Evolutionary conservation across 179 eudicot genomes (phyloP).

Genomic region (Nepenthes alata): DNA sequence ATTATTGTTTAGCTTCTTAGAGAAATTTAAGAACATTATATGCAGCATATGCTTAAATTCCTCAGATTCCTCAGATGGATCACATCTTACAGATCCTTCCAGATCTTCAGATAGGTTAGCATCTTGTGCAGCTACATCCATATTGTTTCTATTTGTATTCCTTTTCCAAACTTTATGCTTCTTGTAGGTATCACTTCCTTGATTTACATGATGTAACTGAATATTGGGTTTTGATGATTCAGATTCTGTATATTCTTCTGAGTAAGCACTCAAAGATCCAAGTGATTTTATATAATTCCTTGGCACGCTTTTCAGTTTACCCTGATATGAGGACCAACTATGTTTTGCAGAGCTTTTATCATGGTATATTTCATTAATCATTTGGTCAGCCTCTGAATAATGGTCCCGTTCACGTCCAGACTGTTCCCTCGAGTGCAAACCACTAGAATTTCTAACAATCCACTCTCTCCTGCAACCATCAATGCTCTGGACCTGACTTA

Average conservation of each 20-base stretch:
- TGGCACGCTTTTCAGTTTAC: conserved; percentile 12
- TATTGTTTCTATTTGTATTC: conserved; percentile 13
- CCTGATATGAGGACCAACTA: conserved; percentile 13
- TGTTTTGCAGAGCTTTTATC: conserved; percentile 15
- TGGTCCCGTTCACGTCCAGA: conserved; percentile 12
- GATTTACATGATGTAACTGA: conserved; percentile 13
- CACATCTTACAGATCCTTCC: conserved; percentile 16
- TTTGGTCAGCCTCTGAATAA: conserved; percentile 16
- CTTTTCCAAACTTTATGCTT: conserved; percentile 24
- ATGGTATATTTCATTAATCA: conserved; percentile 11
- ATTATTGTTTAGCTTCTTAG: conserved; percentile 43
- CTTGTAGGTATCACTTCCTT: conserved; percentile 17
- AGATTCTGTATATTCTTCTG: conserved; percentile 19
- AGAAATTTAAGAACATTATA: conserved; percentile 26
- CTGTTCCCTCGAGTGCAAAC: conserved; percentile 9
- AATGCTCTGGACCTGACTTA: conserved; percentile 5
- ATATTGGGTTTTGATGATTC: conserved; percentile 15
- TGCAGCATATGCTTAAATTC: conserved; percentile 40
- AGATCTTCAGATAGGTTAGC: conserved; percentile 11
- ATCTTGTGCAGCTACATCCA: conserved; percentile 13
- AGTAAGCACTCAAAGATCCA: conserved; percentile 19
- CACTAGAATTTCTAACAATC: conserved; percentile 17
- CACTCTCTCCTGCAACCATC: conserved; percentile 17
- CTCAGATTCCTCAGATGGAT: conserved; percentile 33
- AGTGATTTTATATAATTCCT: conserved; percentile 12